A percentile compares a stretch with the other conserved stretches of the same genome.
These are phyloP conservation scores for Chamaenerion angustifolium DNA, from an alignment of 345 rosid genomes.

Conservation along the genomic window DNA sequence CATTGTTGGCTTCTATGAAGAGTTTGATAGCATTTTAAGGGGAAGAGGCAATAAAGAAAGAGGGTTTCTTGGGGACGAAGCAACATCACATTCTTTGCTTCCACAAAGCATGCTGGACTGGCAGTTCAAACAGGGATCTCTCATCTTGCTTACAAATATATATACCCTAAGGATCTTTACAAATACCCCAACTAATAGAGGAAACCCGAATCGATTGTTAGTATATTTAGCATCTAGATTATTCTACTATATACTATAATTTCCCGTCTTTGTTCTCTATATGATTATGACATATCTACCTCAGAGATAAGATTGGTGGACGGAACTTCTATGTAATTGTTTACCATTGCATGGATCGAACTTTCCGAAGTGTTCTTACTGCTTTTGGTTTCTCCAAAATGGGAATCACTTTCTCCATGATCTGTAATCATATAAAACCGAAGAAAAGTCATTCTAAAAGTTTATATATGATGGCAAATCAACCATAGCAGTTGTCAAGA, in stretches of 20 bases:
- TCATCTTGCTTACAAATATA: no score
- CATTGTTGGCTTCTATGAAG: constrained; percentile 18
- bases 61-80: constrained; percentile 17
- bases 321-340: not conserved
- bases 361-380: constrained; percentile 36
- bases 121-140: no score
- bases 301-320: no score
- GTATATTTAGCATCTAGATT: no score
- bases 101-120: not conserved
- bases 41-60: not conserved
- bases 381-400: constrained; percentile 51
- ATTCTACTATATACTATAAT: not conserved
- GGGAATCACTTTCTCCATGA: constrained; percentile 64
- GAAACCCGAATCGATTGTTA: no score
- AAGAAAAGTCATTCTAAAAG: no score
- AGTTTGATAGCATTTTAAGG: not conserved
- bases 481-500: no score
- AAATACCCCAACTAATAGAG: no score
- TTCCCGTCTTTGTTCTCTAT: constrained; percentile 1
- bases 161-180: no score
- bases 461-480: no score
- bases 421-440: constrained; percentile 22
- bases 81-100: constrained; percentile 51
- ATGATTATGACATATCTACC: no score
- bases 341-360: constrained; percentile 57